Base-by-base conservation (phyloP, 148 eudicot genomes). In the Cornus controversa region DNA sequence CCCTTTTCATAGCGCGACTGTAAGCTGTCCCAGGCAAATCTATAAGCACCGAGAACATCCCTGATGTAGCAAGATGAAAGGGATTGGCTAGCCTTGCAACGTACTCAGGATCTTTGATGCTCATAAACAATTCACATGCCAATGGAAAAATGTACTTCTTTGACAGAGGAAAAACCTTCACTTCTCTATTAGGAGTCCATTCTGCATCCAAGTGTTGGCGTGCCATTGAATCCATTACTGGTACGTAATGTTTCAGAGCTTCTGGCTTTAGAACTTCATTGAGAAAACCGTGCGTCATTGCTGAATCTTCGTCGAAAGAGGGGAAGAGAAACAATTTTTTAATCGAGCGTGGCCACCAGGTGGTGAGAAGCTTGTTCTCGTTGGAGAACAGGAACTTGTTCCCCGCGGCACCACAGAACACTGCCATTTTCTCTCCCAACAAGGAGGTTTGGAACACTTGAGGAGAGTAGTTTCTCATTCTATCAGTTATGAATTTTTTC, bases 11-110 rank as follows among this genome's bases (percentile, higher is more conserved):
- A 0, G 78, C 84, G 27, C 82, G 53, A 36, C 75, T 70, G 34
- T 78, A 84, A n/a, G 84, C 76, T 2, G 80, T 84, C 0, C 87
- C 84, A 10, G 87, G 87, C 0, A 84, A 57, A 80, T 84, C 82
- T 37, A 84, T 78, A 20, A 82, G 87, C 23, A 75, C 5, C 5
- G 87, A 81, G 42, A 78, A 54, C 74, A 84, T 74, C 54, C 84
- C 82, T 9, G 74, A 64, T 1, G 71, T 72, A 9, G 75, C 73
- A 4, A 54, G 54, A 23, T 58, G 36, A 64, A 84, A 84, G 18
- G 80, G 79, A 34, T 72, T 69, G 5, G 79, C 60, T 25, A 84
- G 11, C 57, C 60, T 81, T 60, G 60, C 70, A 10, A 81, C 66
- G 6, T 71, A 36, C 14, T 77, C 78, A 0, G 81, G 79, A 24